A percentile compares a stretch with the other conserved stretches of the same genome.
Conservation (phyloP, 177 flowering plant species). For the Vitis hybrid region DNA sequence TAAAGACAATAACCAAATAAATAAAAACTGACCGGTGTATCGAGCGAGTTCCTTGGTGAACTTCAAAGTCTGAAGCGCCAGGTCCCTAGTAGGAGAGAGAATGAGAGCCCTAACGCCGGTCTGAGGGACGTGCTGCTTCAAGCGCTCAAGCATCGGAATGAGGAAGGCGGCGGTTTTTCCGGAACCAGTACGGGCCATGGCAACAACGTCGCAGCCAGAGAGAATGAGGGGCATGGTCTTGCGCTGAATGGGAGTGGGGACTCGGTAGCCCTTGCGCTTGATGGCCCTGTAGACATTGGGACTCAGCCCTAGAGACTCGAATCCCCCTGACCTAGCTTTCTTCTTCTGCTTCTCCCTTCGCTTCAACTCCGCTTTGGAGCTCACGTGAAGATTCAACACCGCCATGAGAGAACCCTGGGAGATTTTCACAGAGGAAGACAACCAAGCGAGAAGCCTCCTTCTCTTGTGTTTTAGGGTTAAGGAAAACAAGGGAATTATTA, state of each 20-base stretch:
- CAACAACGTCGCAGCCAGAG: conserved; percentile 84
- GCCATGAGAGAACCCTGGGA: conserved; percentile 6
- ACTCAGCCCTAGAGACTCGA: conserved; percentile 74
- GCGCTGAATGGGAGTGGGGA: conserved; percentile 97
- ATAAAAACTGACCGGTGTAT: conserved; percentile 57
- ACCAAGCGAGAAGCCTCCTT: too few species aligned
- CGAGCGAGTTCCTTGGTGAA: conserved; percentile 80
- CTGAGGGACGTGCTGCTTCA: conserved; percentile 72
- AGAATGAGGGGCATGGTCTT: conserved; percentile 92
- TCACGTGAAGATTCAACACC: conserved; percentile 19
- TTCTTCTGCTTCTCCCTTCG: conserved; percentile 54
- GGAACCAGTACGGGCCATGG: conserved; percentile 99
- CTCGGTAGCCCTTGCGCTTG: conserved; percentile 86
- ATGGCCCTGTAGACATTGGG: conserved; percentile 68
- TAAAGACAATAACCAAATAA: neutral
- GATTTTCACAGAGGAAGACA: too few species aligned
- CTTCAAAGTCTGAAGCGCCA: conserved; percentile 89
- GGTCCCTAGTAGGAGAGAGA: conserved; percentile 83
- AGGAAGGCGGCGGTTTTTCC: conserved; percentile 97
- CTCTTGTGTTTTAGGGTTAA: too few species aligned
- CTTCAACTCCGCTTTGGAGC: conserved; percentile 66
- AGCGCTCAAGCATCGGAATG: conserved; percentile 81
- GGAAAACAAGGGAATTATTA: too few species aligned
- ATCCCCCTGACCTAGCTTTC: conserved; percentile 90
- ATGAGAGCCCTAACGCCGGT: conserved; percentile 82